A percentile compares a stretch with the other conserved stretches of the same genome.
phyloP scores from a whole-genome alignment of 83 land plant species.

The Isoetes engelmannii region DNA sequence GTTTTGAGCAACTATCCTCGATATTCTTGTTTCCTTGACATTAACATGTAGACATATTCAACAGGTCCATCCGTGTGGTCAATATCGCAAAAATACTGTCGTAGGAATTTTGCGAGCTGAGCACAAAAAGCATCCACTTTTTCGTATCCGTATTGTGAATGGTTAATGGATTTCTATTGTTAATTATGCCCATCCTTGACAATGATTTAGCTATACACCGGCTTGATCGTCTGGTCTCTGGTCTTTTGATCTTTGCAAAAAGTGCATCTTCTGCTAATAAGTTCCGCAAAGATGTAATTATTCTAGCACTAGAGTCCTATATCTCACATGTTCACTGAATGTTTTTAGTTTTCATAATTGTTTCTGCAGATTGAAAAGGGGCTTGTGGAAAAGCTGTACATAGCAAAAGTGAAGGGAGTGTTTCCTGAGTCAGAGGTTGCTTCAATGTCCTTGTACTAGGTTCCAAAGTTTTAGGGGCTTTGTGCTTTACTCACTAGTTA shows the following conservation, averaged over 20 bases:
- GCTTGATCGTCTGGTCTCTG: constrained; percentile 87
- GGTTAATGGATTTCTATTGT: constrained; percentile 2
- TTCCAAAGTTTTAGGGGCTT: too few species aligned
- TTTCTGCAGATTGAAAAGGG: constrained; percentile 75
- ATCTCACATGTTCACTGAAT: neutral
- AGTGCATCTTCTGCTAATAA: constrained; percentile 66
- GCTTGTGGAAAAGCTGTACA: constrained; percentile 59
- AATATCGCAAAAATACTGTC: constrained; percentile 90
- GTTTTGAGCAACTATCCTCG: constrained; percentile 4
- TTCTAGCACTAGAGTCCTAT: too few species aligned
- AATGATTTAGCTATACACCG: constrained; percentile 65
- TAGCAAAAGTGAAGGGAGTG: constrained; percentile 80
- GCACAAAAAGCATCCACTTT: constrained; percentile 60
- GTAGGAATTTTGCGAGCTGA: constrained; percentile 89
- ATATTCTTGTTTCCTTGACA: too few species aligned
- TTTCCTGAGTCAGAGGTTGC: constrained; percentile 81
- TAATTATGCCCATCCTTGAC: neutral
- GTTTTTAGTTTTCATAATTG: neutral
- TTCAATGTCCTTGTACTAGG: neutral
- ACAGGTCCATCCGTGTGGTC: constrained; percentile 98
- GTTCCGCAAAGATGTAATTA: constrained; percentile 72
- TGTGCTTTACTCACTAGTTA: too few species aligned
- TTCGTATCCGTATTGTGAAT: constrained; percentile 67
- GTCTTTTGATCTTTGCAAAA: constrained; percentile 82
- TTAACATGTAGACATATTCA: too few species aligned